Evolutionary conservation across 805 yeast genomes (phyloP), one percentile per base, ranked within the genome.

Genomic region (Pichia deserticola): DNA sequence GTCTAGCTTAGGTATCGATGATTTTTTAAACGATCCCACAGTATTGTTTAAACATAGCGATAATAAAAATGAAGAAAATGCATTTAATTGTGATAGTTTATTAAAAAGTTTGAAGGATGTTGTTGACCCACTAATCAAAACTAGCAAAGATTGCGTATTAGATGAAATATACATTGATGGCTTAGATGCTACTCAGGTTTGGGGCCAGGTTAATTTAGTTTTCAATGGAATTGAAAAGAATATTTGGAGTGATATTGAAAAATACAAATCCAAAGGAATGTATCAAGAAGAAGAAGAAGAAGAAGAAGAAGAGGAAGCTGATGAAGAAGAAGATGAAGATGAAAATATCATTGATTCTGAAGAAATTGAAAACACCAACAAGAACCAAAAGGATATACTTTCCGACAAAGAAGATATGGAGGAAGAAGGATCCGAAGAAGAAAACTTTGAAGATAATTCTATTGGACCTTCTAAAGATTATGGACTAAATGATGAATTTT

Each of bases 131-230:
- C 40, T 54, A 68, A 28, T 60, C 67, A 47, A 42, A 54, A 5
- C 59, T 70, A 50, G 71, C 76, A 29, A 84, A 82, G 60, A 49
- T 57, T 40, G 70, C 77, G 84, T 86, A 6, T 71, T 92, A 25
- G 96, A 89, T 65, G 89, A 87, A 62, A 75, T 92, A 25, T 80
- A 84, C 57, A 75, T 85, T 12, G 95, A 89, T 44, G 98, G 97
- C 0, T 71, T 92, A 48, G 96, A 87, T 64, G 82, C 96, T 28
- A 77, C 84, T 38, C 98, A 92, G 63, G 89, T 93, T 0, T 92
- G 92, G 89, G 95, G 92, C 49, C 98, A 92, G 67, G 83, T 87
- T 2, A 88, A 86, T 65, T 76, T 92, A 69, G 83, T 92, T 20
- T 70, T 89, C 37, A 97, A 89, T 51, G 84, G 84, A 7, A 84